A percentile compares a stretch with the other conserved stretches of the same genome.
These are phyloP conservation scores for Solanum dulcamara DNA, from an alignment of 257 asterid species.

Conservation along the genomic window DNA sequence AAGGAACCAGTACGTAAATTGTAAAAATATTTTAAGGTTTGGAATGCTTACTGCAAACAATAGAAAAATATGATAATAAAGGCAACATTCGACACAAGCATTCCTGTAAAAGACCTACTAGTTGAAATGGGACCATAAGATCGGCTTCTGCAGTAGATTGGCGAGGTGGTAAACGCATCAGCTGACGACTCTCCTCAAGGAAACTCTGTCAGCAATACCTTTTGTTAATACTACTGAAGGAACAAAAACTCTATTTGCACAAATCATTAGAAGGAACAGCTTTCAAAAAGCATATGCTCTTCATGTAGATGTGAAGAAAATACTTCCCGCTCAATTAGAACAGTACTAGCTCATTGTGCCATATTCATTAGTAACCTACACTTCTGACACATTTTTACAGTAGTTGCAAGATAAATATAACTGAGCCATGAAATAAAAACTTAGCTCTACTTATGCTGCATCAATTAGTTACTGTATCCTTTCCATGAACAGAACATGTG, in stretches of 20 bases:
- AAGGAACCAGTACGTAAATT: not conserved
- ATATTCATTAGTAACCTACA: not conserved
- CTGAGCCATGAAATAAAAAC: not conserved
- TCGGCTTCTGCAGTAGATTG: slow-evolving; percentile 98
- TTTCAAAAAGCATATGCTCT: not conserved
- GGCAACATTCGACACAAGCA: not conserved
- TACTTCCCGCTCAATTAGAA: not conserved
- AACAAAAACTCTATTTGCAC: not conserved
- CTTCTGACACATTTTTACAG: not conserved
- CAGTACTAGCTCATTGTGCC: not conserved
- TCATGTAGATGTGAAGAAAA: not conserved
- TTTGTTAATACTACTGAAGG: not conserved
- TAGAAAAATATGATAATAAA: not conserved
- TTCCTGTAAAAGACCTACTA: slow-evolving; percentile 30
- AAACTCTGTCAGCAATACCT: slow-evolving; percentile 50
- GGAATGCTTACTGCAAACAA: not conserved
- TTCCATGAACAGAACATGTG: not conserved
- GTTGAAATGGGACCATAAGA: slow-evolving; percentile 96
- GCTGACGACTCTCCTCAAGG: slow-evolving; percentile 94
- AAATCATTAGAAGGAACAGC: not conserved
- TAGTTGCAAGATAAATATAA: not conserved
- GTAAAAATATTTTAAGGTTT: not conserved
- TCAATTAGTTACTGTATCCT: not conserved
- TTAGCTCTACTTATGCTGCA: not conserved
- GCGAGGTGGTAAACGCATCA: slow-evolving; percentile 98